Percentiles rank a stretch among this genome's conserved stretches.
Conservation (phyloP, 441 rosid species). For the Erysimum pusillum region DNA sequence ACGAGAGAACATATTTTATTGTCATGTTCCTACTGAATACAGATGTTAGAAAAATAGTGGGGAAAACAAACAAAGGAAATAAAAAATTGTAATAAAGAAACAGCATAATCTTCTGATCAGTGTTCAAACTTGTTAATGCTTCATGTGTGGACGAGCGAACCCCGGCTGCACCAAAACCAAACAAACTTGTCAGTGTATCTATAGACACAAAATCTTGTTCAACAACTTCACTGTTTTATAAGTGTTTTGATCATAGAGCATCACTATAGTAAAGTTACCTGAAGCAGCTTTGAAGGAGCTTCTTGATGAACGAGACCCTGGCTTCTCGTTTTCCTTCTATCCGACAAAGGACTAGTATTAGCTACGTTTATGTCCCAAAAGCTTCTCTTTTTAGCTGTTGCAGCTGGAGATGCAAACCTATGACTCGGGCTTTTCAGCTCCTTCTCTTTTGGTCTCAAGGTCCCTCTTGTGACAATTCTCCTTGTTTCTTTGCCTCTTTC, state of each 20-base stretch:
- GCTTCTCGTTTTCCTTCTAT: slow-evolving; percentile 83
- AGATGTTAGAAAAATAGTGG: slow-evolving; percentile 37
- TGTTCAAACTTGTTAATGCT: slow-evolving; percentile 29
- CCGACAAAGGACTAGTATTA: slow-evolving; percentile 77
- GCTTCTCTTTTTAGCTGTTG: slow-evolving; percentile 82
- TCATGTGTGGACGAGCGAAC: slow-evolving; percentile 49
- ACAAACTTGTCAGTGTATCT: slow-evolving; percentile 10
- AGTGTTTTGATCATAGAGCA: not conserved
- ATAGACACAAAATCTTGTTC: slow-evolving; percentile 2
- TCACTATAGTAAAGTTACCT: slow-evolving; percentile 53
- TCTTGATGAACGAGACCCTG: slow-evolving; percentile 61
- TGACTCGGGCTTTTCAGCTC: slow-evolving; percentile 83
- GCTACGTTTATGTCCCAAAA: slow-evolving; percentile 88
- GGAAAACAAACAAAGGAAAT: not conserved
- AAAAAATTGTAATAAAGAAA: slow-evolving; percentile 9
- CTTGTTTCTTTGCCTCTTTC: slow-evolving; percentile 53
- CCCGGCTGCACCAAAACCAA: slow-evolving; percentile 41
- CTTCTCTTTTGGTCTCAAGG: slow-evolving; percentile 68
- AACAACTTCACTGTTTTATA: slow-evolving; percentile 6
- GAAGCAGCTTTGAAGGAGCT: slow-evolving; percentile 92
- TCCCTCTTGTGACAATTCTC: slow-evolving; percentile 65
- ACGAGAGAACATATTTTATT: not conserved
- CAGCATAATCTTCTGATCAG: slow-evolving; percentile 5
- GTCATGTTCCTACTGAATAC: slow-evolving; percentile 30
- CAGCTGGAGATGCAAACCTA: slow-evolving; percentile 79